Evolutionary conservation across 2,329 filamentous ascomycete genomes (phyloP).

Genomic region (Mollisia scopiformis): DNA sequence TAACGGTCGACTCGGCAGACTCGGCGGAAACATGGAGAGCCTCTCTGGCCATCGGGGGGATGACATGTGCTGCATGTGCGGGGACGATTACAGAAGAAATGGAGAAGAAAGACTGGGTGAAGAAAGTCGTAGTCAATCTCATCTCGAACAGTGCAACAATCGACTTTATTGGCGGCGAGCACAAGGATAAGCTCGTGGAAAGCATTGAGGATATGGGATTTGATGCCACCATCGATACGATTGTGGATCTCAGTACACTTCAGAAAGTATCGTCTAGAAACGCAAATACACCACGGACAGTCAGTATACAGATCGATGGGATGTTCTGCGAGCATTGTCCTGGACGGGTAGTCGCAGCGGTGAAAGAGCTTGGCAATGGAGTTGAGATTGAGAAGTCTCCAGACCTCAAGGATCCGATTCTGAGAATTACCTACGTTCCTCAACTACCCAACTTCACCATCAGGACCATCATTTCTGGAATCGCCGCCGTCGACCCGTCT

Average conservation of each 20-base stretch:
- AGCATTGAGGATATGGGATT: constrained; percentile 67
- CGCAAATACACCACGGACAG: constrained; percentile 45
- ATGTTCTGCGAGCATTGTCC: constrained; percentile 78
- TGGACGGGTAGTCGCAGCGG: constrained; percentile 54
- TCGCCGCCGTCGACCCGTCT: constrained; percentile 66
- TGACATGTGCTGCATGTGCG: constrained; percentile 60
- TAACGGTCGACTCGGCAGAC: constrained; percentile 41
- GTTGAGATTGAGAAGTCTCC: constrained; percentile 55
- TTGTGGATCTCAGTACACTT: constrained; percentile 29
- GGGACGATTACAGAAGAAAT: constrained; percentile 51
- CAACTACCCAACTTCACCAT: constrained; percentile 71
- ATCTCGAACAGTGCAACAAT: constrained; percentile 55
- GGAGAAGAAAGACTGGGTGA: constrained; percentile 49
- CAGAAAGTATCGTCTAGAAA: constrained; percentile 17
- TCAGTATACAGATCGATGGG: constrained; percentile 69
- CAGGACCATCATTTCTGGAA: constrained; percentile 70
- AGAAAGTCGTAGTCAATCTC: constrained; percentile 51
- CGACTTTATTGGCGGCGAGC: constrained; percentile 46
- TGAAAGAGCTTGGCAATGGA: constrained; percentile 54
- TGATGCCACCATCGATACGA: constrained; percentile 62
- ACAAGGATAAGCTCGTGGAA: constrained; percentile 47
- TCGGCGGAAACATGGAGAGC: constrained; percentile 48
- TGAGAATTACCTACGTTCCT: constrained; percentile 74
- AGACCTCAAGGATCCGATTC: constrained; percentile 64
- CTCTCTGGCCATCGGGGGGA: constrained; percentile 54